These are phyloP conservation scores for Starmerella cellae DNA, from an alignment of 805 yeast species.

Conservation along the genomic window DNA sequence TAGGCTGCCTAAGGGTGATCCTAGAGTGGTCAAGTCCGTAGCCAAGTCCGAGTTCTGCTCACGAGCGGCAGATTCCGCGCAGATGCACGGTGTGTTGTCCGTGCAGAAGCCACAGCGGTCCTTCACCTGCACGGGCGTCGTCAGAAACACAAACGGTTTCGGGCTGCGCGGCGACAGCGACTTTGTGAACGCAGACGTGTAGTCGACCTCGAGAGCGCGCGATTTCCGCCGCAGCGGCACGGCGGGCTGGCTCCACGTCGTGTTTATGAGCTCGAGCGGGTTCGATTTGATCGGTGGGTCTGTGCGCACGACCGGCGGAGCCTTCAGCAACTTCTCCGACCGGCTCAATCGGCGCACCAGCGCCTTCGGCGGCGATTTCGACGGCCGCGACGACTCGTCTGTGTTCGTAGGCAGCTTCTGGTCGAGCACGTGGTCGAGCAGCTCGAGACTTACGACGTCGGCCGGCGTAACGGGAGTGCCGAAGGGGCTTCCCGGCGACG, in stretches of 20 bases:
- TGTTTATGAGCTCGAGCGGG: slow-evolving; percentile 17
- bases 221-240: slow-evolving; percentile 20
- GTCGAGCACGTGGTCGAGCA: slow-evolving; percentile 28
- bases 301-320: slow-evolving; percentile 11
- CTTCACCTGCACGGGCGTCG: slow-evolving; percentile 20
- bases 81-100: slow-evolving; percentile 82
- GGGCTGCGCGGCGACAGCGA: slow-evolving; percentile 11
- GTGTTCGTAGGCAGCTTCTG: slow-evolving; percentile 24
- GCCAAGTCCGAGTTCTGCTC: slow-evolving; percentile 26
- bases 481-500: slow-evolving; percentile 11
- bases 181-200: slow-evolving; percentile 17
- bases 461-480: slow-evolving; percentile 20
- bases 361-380: not conserved
- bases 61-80: slow-evolving; percentile 53
- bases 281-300: slow-evolving; percentile 12
- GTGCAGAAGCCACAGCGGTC: slow-evolving; percentile 91
- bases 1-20: slow-evolving; percentile 15
- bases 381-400: not conserved
- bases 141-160: not conserved
- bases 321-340: slow-evolving; percentile 1
- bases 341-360: slow-evolving; percentile 5
- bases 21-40: slow-evolving; percentile 21
- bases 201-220: slow-evolving; percentile 19
- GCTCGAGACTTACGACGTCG: slow-evolving; percentile 19
- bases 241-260: slow-evolving; percentile 22